A percentile compares a stretch with the other conserved stretches of the same genome.
Conservation (phyloP, 164 flowering plant genomes). For the Berberis thunbergii region DNA sequence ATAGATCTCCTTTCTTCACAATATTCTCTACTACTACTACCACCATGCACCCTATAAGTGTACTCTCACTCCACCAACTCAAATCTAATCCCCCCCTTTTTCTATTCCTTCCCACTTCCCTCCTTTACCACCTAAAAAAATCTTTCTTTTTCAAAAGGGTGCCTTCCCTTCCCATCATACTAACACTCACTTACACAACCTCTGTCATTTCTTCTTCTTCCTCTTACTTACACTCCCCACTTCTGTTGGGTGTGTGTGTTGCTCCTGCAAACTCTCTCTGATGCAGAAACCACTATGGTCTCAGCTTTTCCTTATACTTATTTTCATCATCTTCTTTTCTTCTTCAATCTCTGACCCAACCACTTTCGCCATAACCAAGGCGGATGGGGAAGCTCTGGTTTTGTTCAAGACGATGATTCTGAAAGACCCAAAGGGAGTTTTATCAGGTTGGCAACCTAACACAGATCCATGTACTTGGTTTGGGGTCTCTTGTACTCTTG, state of each 20-base stretch:
- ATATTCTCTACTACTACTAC: neutral
- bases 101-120: neutral
- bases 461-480: conserved; percentile 55
- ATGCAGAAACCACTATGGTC: conserved; percentile 30
- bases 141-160: neutral
- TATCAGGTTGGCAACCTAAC: conserved; percentile 42
- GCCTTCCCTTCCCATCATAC: neutral
- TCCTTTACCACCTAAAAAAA: neutral
- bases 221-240: neutral
- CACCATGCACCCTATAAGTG: neutral
- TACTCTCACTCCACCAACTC: neutral
- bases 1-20: neutral
- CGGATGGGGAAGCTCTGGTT: conserved; percentile 58
- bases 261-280: conserved; percentile 10
- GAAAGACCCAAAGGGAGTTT: conserved; percentile 50
- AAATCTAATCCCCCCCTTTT: neutral
- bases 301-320: conserved; percentile 16
- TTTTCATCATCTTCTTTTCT: conserved; percentile 8
- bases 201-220: neutral
- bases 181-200: neutral
- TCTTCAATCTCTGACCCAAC: conserved; percentile 7
- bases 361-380: conserved; percentile 17
- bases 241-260: neutral
- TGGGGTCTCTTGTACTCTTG: conserved; percentile 55
- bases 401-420: conserved; percentile 52